Conservation (phyloP, 257 asterid species). For the Ajuga chamaepitys region DNA sequence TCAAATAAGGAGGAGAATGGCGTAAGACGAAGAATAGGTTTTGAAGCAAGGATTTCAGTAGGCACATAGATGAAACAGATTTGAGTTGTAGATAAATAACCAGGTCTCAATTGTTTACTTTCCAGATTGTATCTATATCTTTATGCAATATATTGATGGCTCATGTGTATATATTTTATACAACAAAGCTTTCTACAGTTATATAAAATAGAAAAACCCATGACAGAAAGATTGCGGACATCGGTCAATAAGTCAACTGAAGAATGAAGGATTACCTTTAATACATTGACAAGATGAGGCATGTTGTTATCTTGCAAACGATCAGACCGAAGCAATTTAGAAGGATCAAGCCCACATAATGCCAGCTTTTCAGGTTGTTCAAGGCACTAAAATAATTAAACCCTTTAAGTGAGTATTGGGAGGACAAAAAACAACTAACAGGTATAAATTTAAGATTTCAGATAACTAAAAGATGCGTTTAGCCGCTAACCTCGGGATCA, state of each 20-base stretch:
- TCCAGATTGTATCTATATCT: background rate
- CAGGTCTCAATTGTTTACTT: background rate
- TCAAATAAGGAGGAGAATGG: background rate
- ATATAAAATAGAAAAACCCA: background rate
- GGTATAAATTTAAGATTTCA: background rate
- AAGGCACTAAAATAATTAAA: constrained; percentile 36
- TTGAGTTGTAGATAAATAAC: background rate
- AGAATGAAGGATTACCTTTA: constrained; percentile 44
- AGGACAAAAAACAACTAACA: constrained; percentile 3
- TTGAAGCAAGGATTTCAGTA: background rate
- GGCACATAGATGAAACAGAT: constrained; percentile 4
- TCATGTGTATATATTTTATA: background rate
- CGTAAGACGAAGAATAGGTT: background rate
- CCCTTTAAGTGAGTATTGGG: background rate
- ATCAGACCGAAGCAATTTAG: constrained; percentile 56
- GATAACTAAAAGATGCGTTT: constrained; percentile 16
- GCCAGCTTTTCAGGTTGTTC: constrained; percentile 82
- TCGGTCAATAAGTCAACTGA: background rate
- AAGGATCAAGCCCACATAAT: constrained; percentile 79
- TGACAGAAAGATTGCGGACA: background rate
- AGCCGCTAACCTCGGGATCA: constrained; percentile 56
- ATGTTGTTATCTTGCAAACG: constrained; percentile 69
- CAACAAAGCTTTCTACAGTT: background rate
- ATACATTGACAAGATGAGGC: constrained; percentile 66
- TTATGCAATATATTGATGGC: background rate